Percentiles rank a stretch among this genome's conserved stretches.
Conservation (phyloP, 202 grass and related monocot species). For the Brachypodium distachyon region DNA sequence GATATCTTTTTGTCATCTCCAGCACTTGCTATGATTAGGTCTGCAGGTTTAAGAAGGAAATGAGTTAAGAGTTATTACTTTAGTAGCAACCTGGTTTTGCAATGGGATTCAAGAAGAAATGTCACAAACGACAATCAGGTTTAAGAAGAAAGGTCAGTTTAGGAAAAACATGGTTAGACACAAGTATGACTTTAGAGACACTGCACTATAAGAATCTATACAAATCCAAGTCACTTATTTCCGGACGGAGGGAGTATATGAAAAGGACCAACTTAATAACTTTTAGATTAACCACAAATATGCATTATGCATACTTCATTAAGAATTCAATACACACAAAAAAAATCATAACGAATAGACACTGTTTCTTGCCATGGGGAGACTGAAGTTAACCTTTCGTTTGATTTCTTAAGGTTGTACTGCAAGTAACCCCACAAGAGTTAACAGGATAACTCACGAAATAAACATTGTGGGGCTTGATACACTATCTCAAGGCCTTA, state of each 20-base stretch:
- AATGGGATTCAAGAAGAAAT: too few relatives aligned
- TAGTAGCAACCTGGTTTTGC: not conserved
- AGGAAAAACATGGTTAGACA: not conserved
- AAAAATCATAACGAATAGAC: not conserved
- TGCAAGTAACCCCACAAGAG: not conserved
- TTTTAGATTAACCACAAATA: not conserved
- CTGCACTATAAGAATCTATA: not conserved
- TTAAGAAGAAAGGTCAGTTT: not conserved
- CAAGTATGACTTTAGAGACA: not conserved
- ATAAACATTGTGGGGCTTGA: not conserved
- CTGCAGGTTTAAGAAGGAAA: slow-evolving; percentile 32
- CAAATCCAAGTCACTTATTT: too few relatives aligned
- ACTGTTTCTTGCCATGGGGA: not conserved
- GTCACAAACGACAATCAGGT: too few relatives aligned
- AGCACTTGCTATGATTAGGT: slow-evolving; percentile 81
- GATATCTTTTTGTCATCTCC: slow-evolving; percentile 98
- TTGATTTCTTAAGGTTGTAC: not conserved
- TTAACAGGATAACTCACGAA: not conserved
- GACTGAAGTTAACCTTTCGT: not conserved
- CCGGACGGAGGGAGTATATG: too few relatives aligned
- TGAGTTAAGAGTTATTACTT: not conserved
- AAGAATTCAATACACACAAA: not conserved
- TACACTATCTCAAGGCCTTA: not conserved
- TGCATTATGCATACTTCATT: not conserved
- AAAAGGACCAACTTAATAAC: not conserved